Percentiles rank a stretch among this genome's conserved stretches.
Evolutionary conservation across 2,329 filamentous ascomycete species (phyloP).

Genomic region (Ophiostoma perfectum): DNA sequence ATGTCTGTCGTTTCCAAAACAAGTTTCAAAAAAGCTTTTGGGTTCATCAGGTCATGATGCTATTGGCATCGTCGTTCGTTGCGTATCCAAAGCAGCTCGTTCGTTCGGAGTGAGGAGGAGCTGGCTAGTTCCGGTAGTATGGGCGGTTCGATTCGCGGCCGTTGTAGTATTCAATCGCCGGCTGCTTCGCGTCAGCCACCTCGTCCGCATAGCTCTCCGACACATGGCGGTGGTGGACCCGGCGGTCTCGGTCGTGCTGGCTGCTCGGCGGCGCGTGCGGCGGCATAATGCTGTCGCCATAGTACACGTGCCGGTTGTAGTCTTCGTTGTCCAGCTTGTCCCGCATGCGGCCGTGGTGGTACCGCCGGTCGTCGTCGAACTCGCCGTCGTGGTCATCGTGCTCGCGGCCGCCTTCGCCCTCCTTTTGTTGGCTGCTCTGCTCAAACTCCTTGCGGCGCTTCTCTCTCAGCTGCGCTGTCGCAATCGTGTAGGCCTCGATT

Average conservation of each 20-base stretch:
- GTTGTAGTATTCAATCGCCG: slow-evolving; percentile 24
- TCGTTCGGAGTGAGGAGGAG: neutral
- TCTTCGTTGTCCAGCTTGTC: slow-evolving; percentile 9
- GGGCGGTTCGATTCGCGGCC: slow-evolving; percentile 18
- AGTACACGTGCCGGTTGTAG: slow-evolving; percentile 6
- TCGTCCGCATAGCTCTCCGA: slow-evolving; percentile 18
- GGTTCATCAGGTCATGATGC: slow-evolving; percentile 7
- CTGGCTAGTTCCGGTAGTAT: slow-evolving; percentile 21
- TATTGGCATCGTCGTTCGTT: slow-evolving; percentile 2
- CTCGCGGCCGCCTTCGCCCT: slow-evolving; percentile 30
- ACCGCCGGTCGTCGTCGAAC: slow-evolving; percentile 28
- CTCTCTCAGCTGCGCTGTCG: slow-evolving; percentile 70
- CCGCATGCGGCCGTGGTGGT: slow-evolving; percentile 31
- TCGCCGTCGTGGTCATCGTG: slow-evolving; percentile 28
- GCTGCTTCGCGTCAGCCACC: neutral
- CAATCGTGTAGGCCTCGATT: slow-evolving; percentile 78
- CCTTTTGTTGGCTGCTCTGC: slow-evolving; percentile 6
- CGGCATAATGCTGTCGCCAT: slow-evolving; percentile 13
- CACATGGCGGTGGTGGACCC: slow-evolving; percentile 19
- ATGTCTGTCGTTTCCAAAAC: slow-evolving; percentile 1
- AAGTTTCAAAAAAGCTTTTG: neutral
- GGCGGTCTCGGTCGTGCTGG: slow-evolving; percentile 28
- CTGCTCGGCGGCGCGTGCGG: neutral
- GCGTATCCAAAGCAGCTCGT: neutral
- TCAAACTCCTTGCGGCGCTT: slow-evolving; percentile 39